Evolutionary conservation across 345 rosid genomes (phyloP).

Genomic region (Rhizophora apiculata): DNA sequence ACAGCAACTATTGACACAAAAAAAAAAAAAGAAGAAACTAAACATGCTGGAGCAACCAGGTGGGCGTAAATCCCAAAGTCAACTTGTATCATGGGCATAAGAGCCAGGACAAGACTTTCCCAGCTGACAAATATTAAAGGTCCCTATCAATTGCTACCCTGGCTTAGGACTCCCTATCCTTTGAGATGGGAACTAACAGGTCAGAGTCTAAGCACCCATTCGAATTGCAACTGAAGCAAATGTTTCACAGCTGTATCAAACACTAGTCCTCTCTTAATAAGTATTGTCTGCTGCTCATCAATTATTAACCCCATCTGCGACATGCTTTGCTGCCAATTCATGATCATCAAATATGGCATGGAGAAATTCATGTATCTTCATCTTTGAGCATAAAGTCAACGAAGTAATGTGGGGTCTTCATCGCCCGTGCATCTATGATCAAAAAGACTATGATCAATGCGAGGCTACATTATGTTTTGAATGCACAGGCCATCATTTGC

Average conservation of each 20-base stretch:
- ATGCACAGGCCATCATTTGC: slow-evolving; percentile 10
- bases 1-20: background rate
- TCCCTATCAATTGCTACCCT: background rate
- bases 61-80: background rate
- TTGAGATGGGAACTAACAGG: background rate
- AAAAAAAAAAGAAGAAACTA: background rate
- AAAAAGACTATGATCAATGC: slow-evolving; percentile 10
- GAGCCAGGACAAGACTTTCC: slow-evolving; percentile 2
- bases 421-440: slow-evolving; percentile 49
- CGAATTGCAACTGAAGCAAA: slow-evolving; percentile 15
- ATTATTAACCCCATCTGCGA: slow-evolving; percentile 11
- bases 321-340: slow-evolving; percentile 19
- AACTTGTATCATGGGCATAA: background rate
- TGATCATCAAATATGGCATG: slow-evolving; percentile 14
- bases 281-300: slow-evolving; percentile 14
- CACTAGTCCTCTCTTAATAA: slow-evolving; percentile 9
- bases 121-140: slow-evolving; percentile 5
- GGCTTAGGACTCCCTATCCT: background rate
- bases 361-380: background rate
- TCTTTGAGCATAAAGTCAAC: slow-evolving; percentile 34
- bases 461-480: background rate
- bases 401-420: slow-evolving; percentile 16
- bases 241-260: slow-evolving; percentile 7
- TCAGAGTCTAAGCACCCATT: background rate
- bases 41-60: background rate